Base-by-base conservation (phyloP, 495 filamentous ascomycete species). In the Neurospora sp. region DNA sequence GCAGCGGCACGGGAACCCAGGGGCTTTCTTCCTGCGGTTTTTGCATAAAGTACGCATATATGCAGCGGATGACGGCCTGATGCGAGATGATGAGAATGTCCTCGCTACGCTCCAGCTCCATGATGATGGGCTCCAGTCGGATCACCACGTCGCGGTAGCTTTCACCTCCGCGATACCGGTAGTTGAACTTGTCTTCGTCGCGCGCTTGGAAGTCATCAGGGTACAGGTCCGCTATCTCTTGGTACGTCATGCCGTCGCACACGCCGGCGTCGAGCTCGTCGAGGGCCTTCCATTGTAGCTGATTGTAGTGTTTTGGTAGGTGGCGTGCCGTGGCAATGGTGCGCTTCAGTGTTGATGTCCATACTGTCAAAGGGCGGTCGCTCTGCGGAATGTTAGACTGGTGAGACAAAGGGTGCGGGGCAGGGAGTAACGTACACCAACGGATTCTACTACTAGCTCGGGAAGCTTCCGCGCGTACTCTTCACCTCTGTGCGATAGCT, bases 31-130 rank as follows among this genome's bases (percentile, higher is more conserved):
- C 93, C 82, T 98, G 95, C 27, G 92, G 91, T 66, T 95, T 91
- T 76, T 98, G 96, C 92, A 98, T 97, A 82, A 98, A 99, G 80
- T 99, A 99, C 9, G 96, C 92, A 79, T 98, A 98, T 76, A 99
- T 98, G 84, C 96, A 99, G 71, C 96, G 89, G 72, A 99, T 86
- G 31, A 99, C 95, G 4, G 96, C 96, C 81, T 99, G 96, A 81
- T 99, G 96, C 7, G 96, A 98, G 69, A 99, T 94, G 78, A 99
- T 97, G 72, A 99, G 91, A 75, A 99, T 97, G 78, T 99, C 95
- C 80, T 98, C 96, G 77, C 90, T 92, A 72, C 96, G 90, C 82
- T 99, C 96, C 62, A 99, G 85, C 78, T 99, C 96, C 96, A 99
- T 99, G 84, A 99, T 99, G 82, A 99, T 99, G 69, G 96, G 96